Conservation (phyloP, 2,329 filamentous ascomycete genomes). For the Pseudocercospora eumusae region DNA sequence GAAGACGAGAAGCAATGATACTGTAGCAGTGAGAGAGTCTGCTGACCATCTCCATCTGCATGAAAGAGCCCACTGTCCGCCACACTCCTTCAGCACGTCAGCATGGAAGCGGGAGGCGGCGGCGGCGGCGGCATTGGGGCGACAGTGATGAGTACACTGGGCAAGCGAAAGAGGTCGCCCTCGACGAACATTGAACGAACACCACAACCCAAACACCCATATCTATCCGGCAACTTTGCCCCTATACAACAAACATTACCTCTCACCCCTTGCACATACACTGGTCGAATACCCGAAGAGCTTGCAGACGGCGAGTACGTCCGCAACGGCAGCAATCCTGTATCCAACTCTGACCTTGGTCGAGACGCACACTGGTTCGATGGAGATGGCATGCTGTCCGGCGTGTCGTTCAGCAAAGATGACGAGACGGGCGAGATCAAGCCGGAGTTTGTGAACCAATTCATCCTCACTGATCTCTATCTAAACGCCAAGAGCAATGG, state of each 20-base stretch:
- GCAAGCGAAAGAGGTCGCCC: slow-evolving; percentile 37
- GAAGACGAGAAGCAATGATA: background rate
- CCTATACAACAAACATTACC: slow-evolving; percentile 60
- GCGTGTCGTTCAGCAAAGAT: slow-evolving; percentile 60
- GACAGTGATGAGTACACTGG: background rate
- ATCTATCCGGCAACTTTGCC: slow-evolving; percentile 68
- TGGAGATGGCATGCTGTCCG: slow-evolving; percentile 72
- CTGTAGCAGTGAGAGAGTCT: too few relatives aligned
- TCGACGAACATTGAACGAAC: slow-evolving; percentile 36
- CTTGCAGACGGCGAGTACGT: slow-evolving; percentile 70
- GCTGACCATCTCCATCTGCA: background rate
- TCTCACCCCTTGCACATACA: slow-evolving; percentile 59
- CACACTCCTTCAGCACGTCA: slow-evolving; percentile 5
- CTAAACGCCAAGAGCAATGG: slow-evolving; percentile 55
- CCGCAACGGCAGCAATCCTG: slow-evolving; percentile 69
- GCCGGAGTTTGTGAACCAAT: slow-evolving; percentile 70
- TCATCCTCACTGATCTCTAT: slow-evolving; percentile 67
- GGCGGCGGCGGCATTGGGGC: background rate
- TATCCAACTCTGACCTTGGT: slow-evolving; percentile 61
- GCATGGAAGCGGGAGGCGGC: background rate
- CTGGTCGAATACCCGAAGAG: slow-evolving; percentile 63
- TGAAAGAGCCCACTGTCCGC: background rate
- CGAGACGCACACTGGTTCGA: slow-evolving; percentile 73
- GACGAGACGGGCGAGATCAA: slow-evolving; percentile 46
- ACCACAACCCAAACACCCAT: slow-evolving; percentile 46